phyloP scores from a whole-genome alignment of 192 early-diverging fungal species.

The Coemansia reversa region DNA sequence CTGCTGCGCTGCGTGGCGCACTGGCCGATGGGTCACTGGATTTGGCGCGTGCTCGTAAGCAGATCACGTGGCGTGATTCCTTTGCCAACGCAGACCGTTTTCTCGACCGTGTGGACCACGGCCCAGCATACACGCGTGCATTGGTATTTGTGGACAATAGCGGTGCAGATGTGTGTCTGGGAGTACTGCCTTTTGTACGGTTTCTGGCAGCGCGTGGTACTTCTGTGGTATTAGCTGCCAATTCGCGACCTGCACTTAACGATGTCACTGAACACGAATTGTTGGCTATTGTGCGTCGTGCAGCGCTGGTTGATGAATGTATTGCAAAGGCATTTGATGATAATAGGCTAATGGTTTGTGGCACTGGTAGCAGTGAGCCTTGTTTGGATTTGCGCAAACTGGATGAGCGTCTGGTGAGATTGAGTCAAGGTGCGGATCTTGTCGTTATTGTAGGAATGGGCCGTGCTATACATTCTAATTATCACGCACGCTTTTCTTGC shows the following conservation, averaged over 20 bases:
- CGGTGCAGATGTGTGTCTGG: slow-evolving; percentile 77
- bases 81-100: slow-evolving; percentile 56
- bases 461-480: slow-evolving; percentile 82
- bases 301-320: slow-evolving; percentile 45
- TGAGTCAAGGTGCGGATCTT: slow-evolving; percentile 61
- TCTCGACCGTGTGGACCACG: slow-evolving; percentile 33
- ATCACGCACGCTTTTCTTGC: slow-evolving; percentile 62
- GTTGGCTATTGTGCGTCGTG: slow-evolving; percentile 47
- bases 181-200: slow-evolving; percentile 75
- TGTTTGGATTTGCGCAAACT: slow-evolving; percentile 71
- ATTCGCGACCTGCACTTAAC: slow-evolving; percentile 75
- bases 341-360: slow-evolving; percentile 56
- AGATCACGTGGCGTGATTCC: slow-evolving; percentile 37
- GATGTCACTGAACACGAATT: slow-evolving; percentile 74
- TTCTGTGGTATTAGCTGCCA: slow-evolving; percentile 70
- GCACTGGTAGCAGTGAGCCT: slow-evolving; percentile 68
- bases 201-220: slow-evolving; percentile 54
- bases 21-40: slow-evolving; percentile 60
- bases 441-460: slow-evolving; percentile 79
- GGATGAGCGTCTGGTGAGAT: slow-evolving; percentile 59
- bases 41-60: slow-evolving; percentile 56
- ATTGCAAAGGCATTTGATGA: slow-evolving; percentile 31
- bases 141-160: slow-evolving; percentile 84
- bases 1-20: slow-evolving; percentile 59
- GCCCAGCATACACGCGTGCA: slow-evolving; percentile 52